Conservation (phyloP, 305 asterid species). For the Fraxinus sp. region DNA sequence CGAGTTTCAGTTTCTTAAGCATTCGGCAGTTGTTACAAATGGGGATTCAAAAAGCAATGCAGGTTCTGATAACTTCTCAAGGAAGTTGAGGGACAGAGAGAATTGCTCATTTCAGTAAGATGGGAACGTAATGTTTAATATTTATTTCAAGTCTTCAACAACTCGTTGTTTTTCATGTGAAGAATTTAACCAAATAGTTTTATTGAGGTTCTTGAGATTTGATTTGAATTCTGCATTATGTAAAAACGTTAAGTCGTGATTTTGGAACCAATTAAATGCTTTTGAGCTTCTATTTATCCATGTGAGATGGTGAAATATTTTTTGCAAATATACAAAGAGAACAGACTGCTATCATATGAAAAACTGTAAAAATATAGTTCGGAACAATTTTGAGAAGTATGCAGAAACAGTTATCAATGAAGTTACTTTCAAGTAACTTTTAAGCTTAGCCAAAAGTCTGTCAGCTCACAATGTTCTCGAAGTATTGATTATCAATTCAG, state of each 20-base stretch:
- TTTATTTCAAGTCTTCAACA: slow-evolving; percentile 44
- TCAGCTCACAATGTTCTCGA: not conserved
- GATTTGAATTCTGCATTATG: slow-evolving; percentile 35
- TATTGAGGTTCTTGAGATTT: not conserved
- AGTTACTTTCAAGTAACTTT: not conserved
- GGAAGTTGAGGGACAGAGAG: slow-evolving; percentile 36
- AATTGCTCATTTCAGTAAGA: slow-evolving; percentile 30
- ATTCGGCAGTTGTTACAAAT: slow-evolving; percentile 36
- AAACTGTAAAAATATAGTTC: not conserved
- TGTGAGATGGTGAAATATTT: not conserved
- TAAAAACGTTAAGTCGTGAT: slow-evolving; percentile 33
- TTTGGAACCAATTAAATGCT: slow-evolving; percentile 21
- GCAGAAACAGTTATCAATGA: not conserved
- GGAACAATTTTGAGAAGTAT: not conserved
- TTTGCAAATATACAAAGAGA: not conserved
- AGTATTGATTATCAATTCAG: not conserved
- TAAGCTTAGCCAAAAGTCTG: not conserved
- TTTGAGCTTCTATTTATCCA: slow-evolving; percentile 8
- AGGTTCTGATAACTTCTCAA: slow-evolving; percentile 47
- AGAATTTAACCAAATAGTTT: not conserved
- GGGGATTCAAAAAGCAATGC: slow-evolving; percentile 50
- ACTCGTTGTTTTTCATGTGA: slow-evolving; percentile 51
- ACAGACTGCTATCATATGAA: not conserved
- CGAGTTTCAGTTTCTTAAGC: slow-evolving; percentile 72
- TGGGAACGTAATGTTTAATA: not conserved